Evolutionary conservation across 176 grass and related monocot species (phyloP).

Genomic region (Areca catechu): DNA sequence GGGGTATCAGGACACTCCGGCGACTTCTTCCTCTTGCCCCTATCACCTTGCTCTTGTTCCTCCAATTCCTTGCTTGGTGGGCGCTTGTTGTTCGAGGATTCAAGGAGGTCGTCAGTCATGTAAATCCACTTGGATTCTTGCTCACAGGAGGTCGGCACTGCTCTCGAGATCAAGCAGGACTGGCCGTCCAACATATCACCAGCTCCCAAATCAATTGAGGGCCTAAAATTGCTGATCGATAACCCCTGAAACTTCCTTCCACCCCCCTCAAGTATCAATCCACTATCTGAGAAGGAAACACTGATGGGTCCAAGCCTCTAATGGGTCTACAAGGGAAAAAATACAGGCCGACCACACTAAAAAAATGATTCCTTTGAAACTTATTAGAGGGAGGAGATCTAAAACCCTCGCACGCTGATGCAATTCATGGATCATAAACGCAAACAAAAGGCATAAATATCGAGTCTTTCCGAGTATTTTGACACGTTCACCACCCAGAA

Average conservation of each 20-base stretch:
- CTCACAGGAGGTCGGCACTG: background rate
- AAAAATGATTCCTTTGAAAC: constrained; percentile 1
- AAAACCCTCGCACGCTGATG: background rate
- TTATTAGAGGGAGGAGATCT: background rate
- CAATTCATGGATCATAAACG: background rate
- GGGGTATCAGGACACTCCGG: constrained; percentile 7
- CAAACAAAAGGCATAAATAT: constrained; percentile 9
- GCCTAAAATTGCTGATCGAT: background rate
- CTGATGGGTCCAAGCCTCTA: background rate
- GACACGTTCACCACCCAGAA: background rate
- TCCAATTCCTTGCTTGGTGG: constrained; percentile 1
- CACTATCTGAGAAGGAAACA: no score
- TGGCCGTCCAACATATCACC: constrained; percentile 10
- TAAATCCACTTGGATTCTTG: constrained; percentile 12
- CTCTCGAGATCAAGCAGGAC: constrained; percentile 1
- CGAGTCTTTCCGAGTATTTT: constrained; percentile 1
- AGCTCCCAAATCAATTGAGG: background rate
- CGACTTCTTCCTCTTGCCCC: background rate
- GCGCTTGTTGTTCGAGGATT: constrained; percentile 1
- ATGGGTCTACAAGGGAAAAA: background rate
- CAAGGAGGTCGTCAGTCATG: background rate
- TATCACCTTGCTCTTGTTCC: background rate
- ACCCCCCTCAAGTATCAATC: background rate
- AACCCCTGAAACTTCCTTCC: background rate
- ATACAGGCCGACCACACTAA: background rate